Conservation (phyloP, 352 stramenopile genomes). For the Pelagophyceae sp. region DNA sequence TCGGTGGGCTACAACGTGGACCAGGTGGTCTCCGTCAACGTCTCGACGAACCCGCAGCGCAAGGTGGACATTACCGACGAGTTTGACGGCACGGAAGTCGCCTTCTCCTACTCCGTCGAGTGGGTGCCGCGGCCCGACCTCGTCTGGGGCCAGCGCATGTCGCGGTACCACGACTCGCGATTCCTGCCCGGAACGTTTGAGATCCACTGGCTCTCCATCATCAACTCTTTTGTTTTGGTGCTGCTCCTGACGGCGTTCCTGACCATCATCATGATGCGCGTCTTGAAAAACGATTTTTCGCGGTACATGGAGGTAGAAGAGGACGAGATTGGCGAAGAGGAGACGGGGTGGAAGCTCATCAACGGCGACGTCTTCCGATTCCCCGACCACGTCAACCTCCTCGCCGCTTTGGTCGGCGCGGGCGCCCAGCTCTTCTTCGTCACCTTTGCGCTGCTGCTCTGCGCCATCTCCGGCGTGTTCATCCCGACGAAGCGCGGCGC, state of each 20-base stretch:
- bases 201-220: slow-evolving; percentile 96
- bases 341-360: slow-evolving; percentile 94
- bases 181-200: slow-evolving; percentile 65
- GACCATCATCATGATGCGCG: slow-evolving; percentile 88
- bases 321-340: slow-evolving; percentile 78
- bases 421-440: slow-evolving; percentile 87
- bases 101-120: slow-evolving; percentile 91
- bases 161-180: slow-evolving; percentile 53
- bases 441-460: slow-evolving; percentile 73
- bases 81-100: slow-evolving; percentile 43
- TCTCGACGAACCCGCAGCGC: slow-evolving; percentile 50
- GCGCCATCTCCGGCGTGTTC: slow-evolving; percentile 78
- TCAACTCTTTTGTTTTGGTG: slow-evolving; percentile 95
- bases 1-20: slow-evolving; percentile 82
- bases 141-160: slow-evolving; percentile 75
- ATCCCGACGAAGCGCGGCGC: slow-evolving; percentile 79
- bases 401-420: slow-evolving; percentile 77
- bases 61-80: slow-evolving; percentile 57
- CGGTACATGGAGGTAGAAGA: slow-evolving; percentile 87
- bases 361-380: slow-evolving; percentile 92
- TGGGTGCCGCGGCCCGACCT: slow-evolving; percentile 72
- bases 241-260: slow-evolving; percentile 91
- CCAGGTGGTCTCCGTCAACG: slow-evolving; percentile 68
- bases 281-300: slow-evolving; percentile 96
- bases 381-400: slow-evolving; percentile 73